Conservation (phyloP, 148 eudicot species). For the Fagopyrum homotropicum region DNA sequence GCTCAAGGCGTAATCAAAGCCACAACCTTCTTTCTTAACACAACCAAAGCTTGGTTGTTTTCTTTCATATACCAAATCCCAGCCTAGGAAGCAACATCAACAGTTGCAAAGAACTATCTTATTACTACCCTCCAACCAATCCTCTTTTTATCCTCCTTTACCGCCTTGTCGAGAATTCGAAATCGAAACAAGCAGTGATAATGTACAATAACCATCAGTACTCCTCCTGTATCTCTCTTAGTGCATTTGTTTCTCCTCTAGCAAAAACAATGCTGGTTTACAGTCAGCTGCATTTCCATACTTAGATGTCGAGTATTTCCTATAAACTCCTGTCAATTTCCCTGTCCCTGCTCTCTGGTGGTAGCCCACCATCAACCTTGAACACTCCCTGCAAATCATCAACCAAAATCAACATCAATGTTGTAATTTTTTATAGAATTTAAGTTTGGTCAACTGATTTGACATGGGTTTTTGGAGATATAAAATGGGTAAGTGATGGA, state of each 20-base stretch:
- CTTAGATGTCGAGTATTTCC: constrained; percentile 66
- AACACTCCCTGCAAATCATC: constrained; percentile 52
- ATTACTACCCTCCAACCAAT: neutral
- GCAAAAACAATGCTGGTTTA: constrained; percentile 59
- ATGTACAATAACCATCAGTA: neutral
- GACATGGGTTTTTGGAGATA: neutral
- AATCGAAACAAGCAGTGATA: neutral
- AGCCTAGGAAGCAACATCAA: neutral
- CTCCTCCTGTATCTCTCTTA: neutral
- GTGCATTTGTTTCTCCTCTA: constrained; percentile 15
- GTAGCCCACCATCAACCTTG: constrained; percentile 51
- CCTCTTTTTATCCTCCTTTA: neutral
- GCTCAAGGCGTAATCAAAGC: neutral
- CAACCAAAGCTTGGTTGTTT: neutral
- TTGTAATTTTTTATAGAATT: neutral
- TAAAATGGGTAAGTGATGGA: neutral
- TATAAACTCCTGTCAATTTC: constrained; percentile 69
- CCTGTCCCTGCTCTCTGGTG: constrained; percentile 76
- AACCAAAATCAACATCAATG: neutral
- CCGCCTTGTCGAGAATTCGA: neutral
- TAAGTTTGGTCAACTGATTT: neutral
- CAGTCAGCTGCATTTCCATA: constrained; percentile 61
- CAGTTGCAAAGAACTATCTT: constrained; percentile 10
- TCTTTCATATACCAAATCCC: neutral
- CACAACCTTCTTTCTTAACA: neutral